Base-by-base conservation (phyloP, 169 alveolate genomes). In the Eimeria zaria region DNA sequence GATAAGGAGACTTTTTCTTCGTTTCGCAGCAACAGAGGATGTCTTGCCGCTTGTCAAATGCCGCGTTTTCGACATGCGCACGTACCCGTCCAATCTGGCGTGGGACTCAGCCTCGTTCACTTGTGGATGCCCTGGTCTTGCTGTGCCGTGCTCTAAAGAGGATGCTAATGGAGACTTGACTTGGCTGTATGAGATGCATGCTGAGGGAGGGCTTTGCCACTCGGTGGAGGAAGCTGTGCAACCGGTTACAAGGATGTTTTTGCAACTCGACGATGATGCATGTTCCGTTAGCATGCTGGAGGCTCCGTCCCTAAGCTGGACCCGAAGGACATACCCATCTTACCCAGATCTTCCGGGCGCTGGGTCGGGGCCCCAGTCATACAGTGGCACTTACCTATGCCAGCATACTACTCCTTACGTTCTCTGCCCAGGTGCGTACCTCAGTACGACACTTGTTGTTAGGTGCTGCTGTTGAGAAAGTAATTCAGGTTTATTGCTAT, bases 291-390 rank as follows among this genome's bases (percentile, higher is more conserved):
- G 16, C 39, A 33, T 53, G 51, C 44, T 22, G n/a, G 62, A 60
- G 2, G 36, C 46, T 60, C 27, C 39, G 18, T 36, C 48, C 11
- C 6, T 84, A 39, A 30, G 22, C 44, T 84, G 78, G 78, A 11
- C 3, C 12, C 60, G 60, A 84, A 53, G 78, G 58, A 14, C 92
- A 44, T 84, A 30, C 22, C 92, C 92, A 22, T 39, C 92, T 24
- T 84, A 84, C n/a, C 92, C 92, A 60, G 92, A 84, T 60, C 92
- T 84, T 1, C 92, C 92, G 22, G 92, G 92, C 55, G 80, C 92
- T 14, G 92, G 92, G 16, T 20, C 92, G 55, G 92, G 80, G 11
- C 78, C 44, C 12, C 71, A 84, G 60, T 53, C 92, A 69, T 30
- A 33, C 74, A 84, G 92, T 39, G 92, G 92, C 92, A 58, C 92